Evolutionary conservation across 1,284 basidiomycete genomes (phyloP), one percentile per base, ranked within the genome.

Genomic region (Trichosporon coremiiforme): DNA sequence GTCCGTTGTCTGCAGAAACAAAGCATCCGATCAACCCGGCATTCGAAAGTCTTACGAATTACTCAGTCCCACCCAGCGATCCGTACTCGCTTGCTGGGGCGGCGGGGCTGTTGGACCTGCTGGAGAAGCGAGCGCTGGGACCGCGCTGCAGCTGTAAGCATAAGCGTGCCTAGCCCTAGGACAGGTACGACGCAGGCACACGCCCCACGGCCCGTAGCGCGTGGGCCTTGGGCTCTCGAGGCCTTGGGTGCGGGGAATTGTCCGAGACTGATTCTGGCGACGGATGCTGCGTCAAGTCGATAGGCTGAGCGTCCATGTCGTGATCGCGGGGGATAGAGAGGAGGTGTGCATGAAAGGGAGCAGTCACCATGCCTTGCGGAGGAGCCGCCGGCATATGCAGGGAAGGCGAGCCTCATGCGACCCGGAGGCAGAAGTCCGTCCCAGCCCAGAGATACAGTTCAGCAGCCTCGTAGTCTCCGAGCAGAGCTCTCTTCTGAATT

Each of bases 281-380:
- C 47, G 47, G 22, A 22, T 53, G 47, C 47, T 10, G 2, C 47
- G 8, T 9, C n/a, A 53, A 53, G 47, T 8, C 7, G 20, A 53
- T 53, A 53, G 20, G 47, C 8, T 8, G n/a, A 17, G 15, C 15
- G 2, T 3, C 4, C 47, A 53, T 53, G 47, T 53, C 47, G 47
- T 53, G 47, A 53, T 53, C 20, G 47, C 47, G 47, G 47, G 47
- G 47, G 47, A 53, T 53, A 53, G 47, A 22, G 41, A 5, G 41
- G 41, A 9, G n/a, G 47, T 53, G 20, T 9, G n/a, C 8, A 15
- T 53, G 5, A 4, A 2, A 3, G 17, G 41, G 41, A 45, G 41
- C 41, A 45, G 41, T 45, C 41, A 17, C 41, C 41, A 15, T 17
- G 41, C 41, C 41, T 12, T 45, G 41, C 41, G 15, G 41, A 15